Evolutionary conservation across 2,329 filamentous ascomycete species (phyloP), one percentile per base, ranked within the genome.

Genomic region (Fusarium hainanense): DNA sequence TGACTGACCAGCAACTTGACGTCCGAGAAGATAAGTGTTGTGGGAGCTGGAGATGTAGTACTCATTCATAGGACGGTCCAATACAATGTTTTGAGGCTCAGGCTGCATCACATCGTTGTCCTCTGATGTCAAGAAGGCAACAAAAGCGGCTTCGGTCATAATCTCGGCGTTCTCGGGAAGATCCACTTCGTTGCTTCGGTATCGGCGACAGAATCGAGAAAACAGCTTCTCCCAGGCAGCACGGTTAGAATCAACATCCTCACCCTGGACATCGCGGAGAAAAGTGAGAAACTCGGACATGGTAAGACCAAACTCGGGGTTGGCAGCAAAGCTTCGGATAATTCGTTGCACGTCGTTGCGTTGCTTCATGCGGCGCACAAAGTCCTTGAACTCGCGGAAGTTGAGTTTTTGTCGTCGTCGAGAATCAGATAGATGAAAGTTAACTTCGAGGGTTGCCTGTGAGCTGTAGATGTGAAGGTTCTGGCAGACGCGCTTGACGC

Each of bases 1-100:
- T 3, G 96, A 98, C 46, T 92, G 88, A 28, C 95, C 95, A 13
- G 90, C 92, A 4, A 98, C 90, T 79, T 99, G 96, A 56, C 94
- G 90, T 16, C 96, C 96, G 7, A 97, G 85, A 1, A 99, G 89
- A 76, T 99, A 99, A 0, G 96, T 99, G 80, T 99, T 99, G 85
- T 99, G 96, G 3, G 96, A 98, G 82, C 94, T 98, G 2, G 95
- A 98, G 71, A 99, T 96, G 83, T 94, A 98, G 80, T 99, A 99
- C 77, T 98, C 95, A 77, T 97, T 97, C 78, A 98, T 84, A 0
- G 96, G 96, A 25, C 92, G 89, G 76, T 97, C 90, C 57, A 98
- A 88, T 8, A 83, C 83, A 58, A 89, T 88, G 28, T 88, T 82
- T 14, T 87, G 80, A n/a, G 88, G 86, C 65, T 87, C 85, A 43